These are phyloP conservation scores for Sonneratia alba DNA, from an alignment of 345 rosid species.

Conservation along the genomic window DNA sequence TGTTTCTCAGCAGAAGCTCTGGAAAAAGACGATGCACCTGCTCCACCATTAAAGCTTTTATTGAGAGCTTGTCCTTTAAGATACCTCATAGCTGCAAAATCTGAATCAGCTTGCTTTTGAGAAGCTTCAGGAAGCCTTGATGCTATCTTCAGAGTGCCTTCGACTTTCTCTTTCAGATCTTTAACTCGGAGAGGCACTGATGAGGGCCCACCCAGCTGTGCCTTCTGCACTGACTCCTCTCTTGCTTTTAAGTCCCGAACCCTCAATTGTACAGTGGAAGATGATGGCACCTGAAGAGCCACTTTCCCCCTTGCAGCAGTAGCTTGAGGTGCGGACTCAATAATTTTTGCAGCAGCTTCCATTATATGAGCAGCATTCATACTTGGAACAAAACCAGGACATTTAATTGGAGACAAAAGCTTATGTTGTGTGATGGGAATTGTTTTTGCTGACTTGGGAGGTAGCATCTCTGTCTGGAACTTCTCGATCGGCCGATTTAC, in stretches of 20 bases:
- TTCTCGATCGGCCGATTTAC: conserved; percentile 66
- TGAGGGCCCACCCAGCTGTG: conserved; percentile 25
- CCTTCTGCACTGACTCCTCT: conserved; percentile 54
- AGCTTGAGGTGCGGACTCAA: conserved; percentile 45
- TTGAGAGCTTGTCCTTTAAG: conserved; percentile 57
- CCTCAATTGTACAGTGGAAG: conserved; percentile 60
- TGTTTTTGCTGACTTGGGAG: conserved; percentile 90
- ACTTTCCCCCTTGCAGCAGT: conserved; percentile 33
- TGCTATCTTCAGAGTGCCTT: conserved; percentile 28
- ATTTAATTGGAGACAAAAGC: conserved; percentile 91
- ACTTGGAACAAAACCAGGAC: conserved; percentile 68
- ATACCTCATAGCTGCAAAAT: conserved; percentile 42
- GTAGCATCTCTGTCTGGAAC: conserved; percentile 85
- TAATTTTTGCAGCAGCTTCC: conserved; percentile 92
- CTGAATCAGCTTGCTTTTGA: conserved; percentile 40
- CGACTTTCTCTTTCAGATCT: conserved; percentile 43
- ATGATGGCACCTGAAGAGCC: conserved; percentile 22
- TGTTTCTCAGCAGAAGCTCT: conserved; percentile 29
- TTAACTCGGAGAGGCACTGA: conserved; percentile 25
- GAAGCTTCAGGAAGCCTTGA: conserved; percentile 36
- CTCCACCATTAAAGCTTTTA: conserved; percentile 63
- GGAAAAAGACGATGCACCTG: conserved; percentile 27
- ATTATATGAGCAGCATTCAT: conserved; percentile 82
- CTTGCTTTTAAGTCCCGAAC: conserved; percentile 56
- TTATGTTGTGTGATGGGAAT: conserved; percentile 84